phyloP scores from a whole-genome alignment of 177 flowering plant genomes.

The Vitis hybrid region DNA sequence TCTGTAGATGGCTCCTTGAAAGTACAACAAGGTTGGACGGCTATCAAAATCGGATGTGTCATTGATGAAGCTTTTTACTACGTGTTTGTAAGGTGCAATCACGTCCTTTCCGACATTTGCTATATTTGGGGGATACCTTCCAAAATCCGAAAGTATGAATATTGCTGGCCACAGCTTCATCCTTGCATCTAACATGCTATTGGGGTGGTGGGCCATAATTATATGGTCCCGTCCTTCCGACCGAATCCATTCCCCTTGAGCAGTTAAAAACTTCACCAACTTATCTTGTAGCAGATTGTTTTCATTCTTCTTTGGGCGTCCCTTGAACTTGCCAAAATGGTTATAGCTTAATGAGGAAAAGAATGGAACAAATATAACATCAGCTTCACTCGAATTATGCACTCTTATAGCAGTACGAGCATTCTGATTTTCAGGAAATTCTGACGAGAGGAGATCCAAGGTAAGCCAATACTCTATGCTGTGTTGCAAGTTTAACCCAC shows the following conservation, averaged over 20 bases:
- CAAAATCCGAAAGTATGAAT: conserved; percentile 84
- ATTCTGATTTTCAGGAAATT: conserved; percentile 26
- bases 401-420: conserved; percentile 62
- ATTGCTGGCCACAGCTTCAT: conserved; percentile 77
- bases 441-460: conserved; percentile 71
- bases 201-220: conserved; percentile 91
- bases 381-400: conserved; percentile 67
- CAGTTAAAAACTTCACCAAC: conserved; percentile 54
- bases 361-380: conserved; percentile 80
- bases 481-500: conserved; percentile 90
- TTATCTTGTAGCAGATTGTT: conserved; percentile 67
- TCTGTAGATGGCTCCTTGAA: conserved; percentile 94
- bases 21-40: conserved; percentile 77
- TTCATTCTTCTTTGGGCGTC: conserved; percentile 42
- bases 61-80: conserved; percentile 47
- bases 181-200: conserved; percentile 83
- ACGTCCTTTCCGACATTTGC: conserved; percentile 95
- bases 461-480: conserved; percentile 97
- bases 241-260: conserved; percentile 76
- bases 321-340: conserved; percentile 48
- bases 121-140: conserved; percentile 79
- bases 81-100: conserved; percentile 89
- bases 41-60: conserved; percentile 61
- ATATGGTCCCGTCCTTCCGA: conserved; percentile 89
- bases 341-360: conserved; percentile 85